These are phyloP conservation scores for Salix brachista DNA, from an alignment of 345 rosid species.

Conservation along the genomic window DNA sequence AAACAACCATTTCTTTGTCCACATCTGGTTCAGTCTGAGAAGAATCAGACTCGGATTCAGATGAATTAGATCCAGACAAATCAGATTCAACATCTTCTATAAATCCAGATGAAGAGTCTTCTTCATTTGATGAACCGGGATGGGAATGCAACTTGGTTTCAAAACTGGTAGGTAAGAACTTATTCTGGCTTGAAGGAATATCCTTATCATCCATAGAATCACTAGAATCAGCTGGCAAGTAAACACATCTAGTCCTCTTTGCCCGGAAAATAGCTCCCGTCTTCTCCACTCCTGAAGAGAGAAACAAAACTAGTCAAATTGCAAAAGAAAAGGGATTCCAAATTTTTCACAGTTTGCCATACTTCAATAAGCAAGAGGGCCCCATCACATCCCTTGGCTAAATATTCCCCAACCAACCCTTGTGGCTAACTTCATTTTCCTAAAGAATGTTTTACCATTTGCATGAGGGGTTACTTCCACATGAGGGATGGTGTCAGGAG, in stretches of 20 bases:
- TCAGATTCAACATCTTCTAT: conserved; percentile 55
- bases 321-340: conserved; percentile 14
- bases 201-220: conserved; percentile 56
- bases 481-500: conserved; percentile 43
- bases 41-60: conserved; percentile 59
- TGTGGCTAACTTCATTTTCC: conserved; percentile 11
- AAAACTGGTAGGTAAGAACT: conserved; percentile 42
- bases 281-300: conserved; percentile 58
- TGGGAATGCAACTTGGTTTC: conserved; percentile 38
- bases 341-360: conserved; percentile 16
- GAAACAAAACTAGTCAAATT: conserved; percentile 27
- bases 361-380: conserved; percentile 19
- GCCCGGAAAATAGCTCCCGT: conserved; percentile 40
- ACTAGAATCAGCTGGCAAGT: conserved; percentile 45
- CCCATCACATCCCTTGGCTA: conserved; percentile 21
- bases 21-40: conserved; percentile 83
- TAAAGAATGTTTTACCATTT: conserved; percentile 53
- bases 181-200: conserved; percentile 37
- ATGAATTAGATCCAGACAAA: conserved; percentile 50
- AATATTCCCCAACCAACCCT: conserved; percentile 12
- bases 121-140: conserved; percentile 39
- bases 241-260: conserved; percentile 58
- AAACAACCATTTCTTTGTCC: conserved; percentile 56
- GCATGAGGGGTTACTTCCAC: conserved; percentile 38
- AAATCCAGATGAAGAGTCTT: conserved; percentile 42